A percentile compares a stretch with the other conserved stretches of the same genome.
Conservation (phyloP, 495 filamentous ascomycete genomes). For the Neurospora sp. region DNA sequence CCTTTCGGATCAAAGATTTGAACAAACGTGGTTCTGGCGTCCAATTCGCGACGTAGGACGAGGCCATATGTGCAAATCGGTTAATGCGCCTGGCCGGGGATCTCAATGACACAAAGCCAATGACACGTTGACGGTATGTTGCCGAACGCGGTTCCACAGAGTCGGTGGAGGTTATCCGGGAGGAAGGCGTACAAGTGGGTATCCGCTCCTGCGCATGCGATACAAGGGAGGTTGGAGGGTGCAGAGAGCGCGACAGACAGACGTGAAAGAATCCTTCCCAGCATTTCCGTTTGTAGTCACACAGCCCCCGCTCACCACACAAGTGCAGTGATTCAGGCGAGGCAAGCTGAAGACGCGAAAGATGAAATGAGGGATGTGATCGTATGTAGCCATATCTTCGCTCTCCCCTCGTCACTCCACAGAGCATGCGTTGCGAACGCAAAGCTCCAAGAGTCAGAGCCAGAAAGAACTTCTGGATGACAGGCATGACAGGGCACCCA, state of each 20-base stretch:
- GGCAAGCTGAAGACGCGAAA: slow-evolving; percentile 15
- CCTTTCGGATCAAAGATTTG: background rate
- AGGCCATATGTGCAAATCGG: slow-evolving; percentile 45
- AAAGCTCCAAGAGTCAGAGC: background rate
- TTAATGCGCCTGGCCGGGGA: slow-evolving; percentile 64
- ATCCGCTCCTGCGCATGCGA: background rate
- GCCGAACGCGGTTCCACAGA: slow-evolving; percentile 30
- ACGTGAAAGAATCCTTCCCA: slow-evolving; percentile 18
- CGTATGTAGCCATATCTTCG: slow-evolving; percentile 31
- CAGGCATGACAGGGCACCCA: slow-evolving; percentile 22
- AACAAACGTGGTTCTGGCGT: slow-evolving; percentile 45
- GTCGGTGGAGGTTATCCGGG: slow-evolving; percentile 10
- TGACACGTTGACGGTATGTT: slow-evolving; percentile 33
- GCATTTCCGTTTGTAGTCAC: slow-evolving; percentile 30
- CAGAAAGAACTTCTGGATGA: background rate
- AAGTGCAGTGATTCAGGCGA: slow-evolving; percentile 34
- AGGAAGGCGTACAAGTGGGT: background rate
- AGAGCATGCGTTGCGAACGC: slow-evolving; percentile 6
- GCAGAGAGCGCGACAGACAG: slow-evolving; percentile 25
- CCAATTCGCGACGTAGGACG: slow-evolving; percentile 43
- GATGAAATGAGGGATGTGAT: slow-evolving; percentile 21
- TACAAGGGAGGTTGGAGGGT: slow-evolving; percentile 16
- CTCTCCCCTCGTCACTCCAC: slow-evolving; percentile 28
- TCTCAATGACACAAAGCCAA: slow-evolving; percentile 20
- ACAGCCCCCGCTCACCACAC: slow-evolving; percentile 27